A percentile compares a stretch with the other conserved stretches of the same genome.
These are phyloP conservation scores for Sergeia podlipaevii DNA, from an alignment of 208 protist species.

Conservation along the genomic window DNA sequence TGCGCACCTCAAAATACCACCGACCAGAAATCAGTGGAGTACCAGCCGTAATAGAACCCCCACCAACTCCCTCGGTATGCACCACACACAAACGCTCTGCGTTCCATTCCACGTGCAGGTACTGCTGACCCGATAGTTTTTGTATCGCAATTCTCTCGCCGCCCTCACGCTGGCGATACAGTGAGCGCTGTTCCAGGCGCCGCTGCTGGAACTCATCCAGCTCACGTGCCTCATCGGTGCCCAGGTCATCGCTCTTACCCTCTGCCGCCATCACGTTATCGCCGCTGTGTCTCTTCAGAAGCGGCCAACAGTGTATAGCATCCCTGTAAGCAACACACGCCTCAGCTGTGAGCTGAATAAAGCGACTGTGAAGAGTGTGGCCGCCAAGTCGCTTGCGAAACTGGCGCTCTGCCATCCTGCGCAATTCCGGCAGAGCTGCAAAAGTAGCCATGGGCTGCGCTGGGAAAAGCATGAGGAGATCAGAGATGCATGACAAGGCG, in stretches of 20 bases:
- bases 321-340: conserved; percentile 67
- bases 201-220: conserved; percentile 44
- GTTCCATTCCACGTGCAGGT: conserved; percentile 69
- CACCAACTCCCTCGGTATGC: conserved; percentile 40
- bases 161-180: conserved; percentile 53
- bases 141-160: conserved; percentile 59
- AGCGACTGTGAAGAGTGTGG: conserved; percentile 46
- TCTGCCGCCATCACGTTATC: conserved; percentile 3
- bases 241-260: background rate
- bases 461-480: conserved; percentile 53
- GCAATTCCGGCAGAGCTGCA: conserved; percentile 43
- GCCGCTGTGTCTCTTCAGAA: background rate
- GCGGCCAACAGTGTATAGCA: conserved; percentile 47
- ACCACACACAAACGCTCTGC: conserved; percentile 59
- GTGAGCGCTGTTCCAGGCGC: conserved; percentile 54
- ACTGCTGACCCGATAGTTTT: conserved; percentile 46
- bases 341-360: conserved; percentile 70
- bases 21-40: conserved; percentile 51
- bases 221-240: conserved; percentile 15
- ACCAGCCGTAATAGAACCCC: conserved; percentile 41
- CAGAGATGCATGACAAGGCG: conserved; percentile 64
- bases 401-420: conserved; percentile 72
- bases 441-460: conserved; percentile 23
- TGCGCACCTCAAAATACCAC: conserved; percentile 90
- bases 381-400: conserved; percentile 32